Base-by-base conservation (phyloP, 2,329 filamentous ascomycete species). In the Aspergillus brasiliensis region DNA sequence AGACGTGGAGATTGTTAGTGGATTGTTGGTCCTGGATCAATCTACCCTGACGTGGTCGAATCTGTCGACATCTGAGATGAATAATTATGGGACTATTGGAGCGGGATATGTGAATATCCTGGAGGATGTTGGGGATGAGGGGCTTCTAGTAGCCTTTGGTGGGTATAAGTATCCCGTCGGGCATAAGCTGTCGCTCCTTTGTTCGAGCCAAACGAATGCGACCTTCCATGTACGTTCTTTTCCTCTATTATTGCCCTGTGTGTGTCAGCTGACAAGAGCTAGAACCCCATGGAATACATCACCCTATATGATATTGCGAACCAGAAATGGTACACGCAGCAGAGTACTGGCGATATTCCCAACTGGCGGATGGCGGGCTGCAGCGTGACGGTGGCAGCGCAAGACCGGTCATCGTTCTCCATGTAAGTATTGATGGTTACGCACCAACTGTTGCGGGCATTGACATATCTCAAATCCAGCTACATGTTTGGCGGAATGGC, bases 261-360 rank as follows among this genome's bases (percentile, higher is more conserved):
- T 5, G 11, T 13, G 4, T 34, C 15, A 10, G n/a, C 55, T 51
- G 27, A 60, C 40, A 5, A 34, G 21, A 17, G 11, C 1, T 34
- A 61, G 59, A 61, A 59, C 38, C 51, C 59, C 4, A 61, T 61
- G 59, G 59, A 61, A 27, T 46, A 28, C 17, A 46, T 59, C 15
- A 40, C 25, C 11, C 46, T 61, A 7, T 59, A 56, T 23, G 56
- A 59, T 10, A 61, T 59, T 11, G 56, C 56, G n/a, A 55, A 52
- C 11, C 13, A 56, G 13, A 48, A 21, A 31, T 61, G 59, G 59
- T 56, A 61, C 38, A 56, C 37, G 10, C 59, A 59, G 28, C 37
- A 55, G 25, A 61, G 42, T 6, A 37, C 59, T 8, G 59, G 56
- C 1, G 56, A 61, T 37, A 8, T 61, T 27, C 59, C 59, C n/a